Base-by-base conservation (phyloP, 768 basidiomycete species). In the Amanita phalloides region DNA sequence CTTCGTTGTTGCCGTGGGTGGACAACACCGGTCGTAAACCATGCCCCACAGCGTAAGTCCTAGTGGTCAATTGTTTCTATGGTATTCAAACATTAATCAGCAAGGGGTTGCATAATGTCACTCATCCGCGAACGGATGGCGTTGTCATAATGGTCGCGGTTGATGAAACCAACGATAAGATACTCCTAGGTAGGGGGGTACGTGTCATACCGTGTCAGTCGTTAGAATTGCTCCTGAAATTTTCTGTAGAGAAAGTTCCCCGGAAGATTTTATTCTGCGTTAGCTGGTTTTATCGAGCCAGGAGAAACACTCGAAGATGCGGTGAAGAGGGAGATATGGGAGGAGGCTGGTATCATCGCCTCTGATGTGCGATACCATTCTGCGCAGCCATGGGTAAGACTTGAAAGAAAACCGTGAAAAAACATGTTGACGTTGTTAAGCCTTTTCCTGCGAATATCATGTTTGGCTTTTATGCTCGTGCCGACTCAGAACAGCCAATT, bases 291-390 rank as follows among this genome's bases (percentile, higher is more conserved):
- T 62, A 77, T 94, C 42, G 95, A 97, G 64, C 91, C 93, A 4
- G 93, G 87, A 8, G 95, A 99, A 64, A 81, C 87, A 0, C 86
- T 96, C 56, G 95, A 99, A 62, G 93, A 97, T 58, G 86, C 94
- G 2, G 93, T 97, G 28, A 73, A 78, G 48, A 77, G 95, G 36
- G 95, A 98, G 66, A 84, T 95, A 65, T 90, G 90, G 83, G 95
- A 99, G 65, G 95, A 98, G 65, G 89, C 90, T 2, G 95, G 95
- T 3, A 77, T 98, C n/a, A 78, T 75, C 44, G 89, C 90, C 21
- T 85, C 84, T 71, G 76, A 90, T 56, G 77, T 93, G 23, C 74
- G 73, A 57, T 97, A 95, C 62, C 90, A 93, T 65, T 89, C 86
- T 51, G 79, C 74, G 32, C 89, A 91, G 58, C 90, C 90, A 50